These are phyloP conservation scores for Teratosphaeria pseudoeucalypti DNA, from an alignment of 2,329 filamentous ascomycete genomes.

Conservation along the genomic window DNA sequence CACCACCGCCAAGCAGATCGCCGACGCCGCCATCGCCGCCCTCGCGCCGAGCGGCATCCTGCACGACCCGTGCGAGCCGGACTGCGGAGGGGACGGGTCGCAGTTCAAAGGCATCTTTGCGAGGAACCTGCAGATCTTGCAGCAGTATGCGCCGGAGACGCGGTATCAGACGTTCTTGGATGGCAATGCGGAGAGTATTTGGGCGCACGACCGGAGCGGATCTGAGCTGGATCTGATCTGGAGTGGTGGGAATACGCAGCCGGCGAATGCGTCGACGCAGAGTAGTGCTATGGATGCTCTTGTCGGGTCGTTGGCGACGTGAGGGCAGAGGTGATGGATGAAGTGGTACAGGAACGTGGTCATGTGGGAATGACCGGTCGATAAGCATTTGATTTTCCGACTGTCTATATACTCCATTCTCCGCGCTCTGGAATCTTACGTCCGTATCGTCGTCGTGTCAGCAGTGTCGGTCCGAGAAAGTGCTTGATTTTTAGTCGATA, in stretches of 20 bases:
- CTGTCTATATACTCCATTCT: too few species aligned
- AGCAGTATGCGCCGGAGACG: slow-evolving; percentile 40
- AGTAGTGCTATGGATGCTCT: slow-evolving; percentile 24
- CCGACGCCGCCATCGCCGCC: slow-evolving; percentile 28
- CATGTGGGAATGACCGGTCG: not conserved
- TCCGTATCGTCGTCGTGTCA: too few species aligned
- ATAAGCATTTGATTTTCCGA: not conserved
- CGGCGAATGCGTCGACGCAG: slow-evolving; percentile 22
- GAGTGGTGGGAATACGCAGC: slow-evolving; percentile 37
- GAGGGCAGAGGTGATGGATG: not conserved
- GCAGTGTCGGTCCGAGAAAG: too few species aligned
- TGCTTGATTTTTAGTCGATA: too few species aligned
- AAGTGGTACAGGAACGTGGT: not conserved
- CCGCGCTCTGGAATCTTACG: too few species aligned
- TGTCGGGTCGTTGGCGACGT: slow-evolving; percentile 19
- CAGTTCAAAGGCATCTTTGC: slow-evolving; percentile 67
- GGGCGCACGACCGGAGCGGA: slow-evolving; percentile 46
- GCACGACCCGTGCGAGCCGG: slow-evolving; percentile 28
- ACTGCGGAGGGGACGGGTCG: slow-evolving; percentile 34
- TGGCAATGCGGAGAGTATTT: slow-evolving; percentile 55
- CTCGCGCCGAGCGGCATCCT: slow-evolving; percentile 32
- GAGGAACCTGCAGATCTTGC: slow-evolving; percentile 51
- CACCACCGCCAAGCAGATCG: slow-evolving; percentile 27
- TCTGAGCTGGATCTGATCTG: slow-evolving; percentile 53
- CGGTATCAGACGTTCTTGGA: slow-evolving; percentile 45